Base-by-base conservation (phyloP, 1,284 basidiomycete genomes). In the Sporisorium scitamineum region DNA sequence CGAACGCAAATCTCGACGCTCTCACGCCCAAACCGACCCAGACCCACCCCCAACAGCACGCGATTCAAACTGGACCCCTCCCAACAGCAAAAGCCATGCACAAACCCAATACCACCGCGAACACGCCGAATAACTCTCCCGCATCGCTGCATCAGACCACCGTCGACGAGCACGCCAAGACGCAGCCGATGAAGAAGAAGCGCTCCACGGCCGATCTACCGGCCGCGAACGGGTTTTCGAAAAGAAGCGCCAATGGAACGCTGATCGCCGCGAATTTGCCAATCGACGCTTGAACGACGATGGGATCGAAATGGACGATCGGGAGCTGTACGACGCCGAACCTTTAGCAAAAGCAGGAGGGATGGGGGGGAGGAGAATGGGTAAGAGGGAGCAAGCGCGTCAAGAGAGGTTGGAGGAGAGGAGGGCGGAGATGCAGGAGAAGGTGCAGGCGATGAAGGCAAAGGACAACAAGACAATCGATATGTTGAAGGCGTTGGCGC, bases 391-490 rank as follows among this genome's bases (percentile, higher is more conserved):
- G 10, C 53, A 58, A 16, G 41, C 55, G 1, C 39, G 68, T 13
- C 57, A 61, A 32, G 51, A 69, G 31, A 69, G 65, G 4, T 13
- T 31, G 5, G 55, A 55, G 22, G 65, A 72, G 26, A 39, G 61
- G 1, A 54, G 56, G 22, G 51, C 62, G 6, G 77, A 75, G 32
- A 48, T 61, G 61, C 56, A 65, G 11, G 70, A 64, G 10, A 71
- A 54, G 26, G 50, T 71, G n/a, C 41, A 67, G 5, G 64, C 61
- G 50, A 50, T 76, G 42, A 75, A 65, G 39, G 44, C 56, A 16
- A 78, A 72, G 34, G 78, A 80, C 22, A 60, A 20, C 5, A 61
- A 57, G 31, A 81, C 78, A 32, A 80, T 81, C 64, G 72, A 75
- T 2, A 78, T 78, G 80, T 65, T 81, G 47, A 63, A 67, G 32